phyloP scores from a whole-genome alignment of 1,139 yeast genomes.

The Williopsis jadinii region DNA sequence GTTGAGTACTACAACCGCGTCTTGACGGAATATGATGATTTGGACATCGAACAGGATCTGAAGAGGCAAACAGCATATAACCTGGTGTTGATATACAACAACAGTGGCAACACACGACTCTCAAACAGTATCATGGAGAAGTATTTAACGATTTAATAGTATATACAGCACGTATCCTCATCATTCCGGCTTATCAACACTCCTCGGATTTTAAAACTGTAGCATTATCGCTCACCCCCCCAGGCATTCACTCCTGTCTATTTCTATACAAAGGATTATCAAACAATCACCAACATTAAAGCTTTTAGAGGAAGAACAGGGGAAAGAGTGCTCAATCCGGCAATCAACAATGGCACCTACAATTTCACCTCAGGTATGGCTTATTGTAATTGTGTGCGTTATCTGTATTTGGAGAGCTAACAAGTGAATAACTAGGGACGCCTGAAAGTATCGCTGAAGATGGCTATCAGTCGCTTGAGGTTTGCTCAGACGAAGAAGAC shows the following conservation, averaged over 20 bases:
- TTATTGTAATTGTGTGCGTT: neutral
- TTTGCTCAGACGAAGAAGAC: constrained; percentile 77
- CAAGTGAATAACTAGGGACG: constrained; percentile 24
- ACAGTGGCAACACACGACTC: constrained; percentile 62
- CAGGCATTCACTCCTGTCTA: too few species aligned
- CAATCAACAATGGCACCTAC: constrained; percentile 16
- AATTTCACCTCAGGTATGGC: constrained; percentile 23
- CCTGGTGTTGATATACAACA: constrained; percentile 62
- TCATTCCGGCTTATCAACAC: too few species aligned
- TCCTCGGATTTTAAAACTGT: too few species aligned
- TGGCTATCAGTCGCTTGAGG: constrained; percentile 75
- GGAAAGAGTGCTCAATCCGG: neutral
- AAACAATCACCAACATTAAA: neutral
- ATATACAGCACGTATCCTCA: neutral
- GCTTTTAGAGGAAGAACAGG: neutral
- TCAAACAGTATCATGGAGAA: constrained; percentile 59
- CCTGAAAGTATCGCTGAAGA: constrained; percentile 65
- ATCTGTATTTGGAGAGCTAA: neutral
- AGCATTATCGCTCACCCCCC: too few species aligned
- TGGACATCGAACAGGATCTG: constrained; percentile 37
- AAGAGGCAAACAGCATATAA: constrained; percentile 83
- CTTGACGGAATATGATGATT: constrained; percentile 27
- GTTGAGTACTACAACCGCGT: constrained; percentile 65
- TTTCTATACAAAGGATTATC: neutral
- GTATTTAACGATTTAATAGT: constrained; percentile 34